phyloP scores from a whole-genome alignment of 2,329 filamentous ascomycete genomes.

The Fusarium sp. region DNA sequence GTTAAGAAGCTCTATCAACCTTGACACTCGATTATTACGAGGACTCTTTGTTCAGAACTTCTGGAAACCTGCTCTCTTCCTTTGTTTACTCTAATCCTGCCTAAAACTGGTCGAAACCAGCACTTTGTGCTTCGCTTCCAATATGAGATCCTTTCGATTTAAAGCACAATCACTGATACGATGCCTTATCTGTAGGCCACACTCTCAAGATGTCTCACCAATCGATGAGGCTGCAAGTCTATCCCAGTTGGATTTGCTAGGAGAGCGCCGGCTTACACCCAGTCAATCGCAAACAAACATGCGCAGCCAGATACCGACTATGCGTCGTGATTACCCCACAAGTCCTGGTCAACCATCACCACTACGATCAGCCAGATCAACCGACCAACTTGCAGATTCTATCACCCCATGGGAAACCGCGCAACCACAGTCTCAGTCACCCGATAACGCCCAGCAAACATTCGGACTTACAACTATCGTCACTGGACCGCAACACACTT shows the following conservation, averaged over 20 bases:
- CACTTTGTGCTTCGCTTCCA: not conserved
- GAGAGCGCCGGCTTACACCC: slow-evolving; percentile 33
- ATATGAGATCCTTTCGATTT: slow-evolving; percentile 32
- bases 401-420: slow-evolving; percentile 42
- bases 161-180: slow-evolving; percentile 38
- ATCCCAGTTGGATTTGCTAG: slow-evolving; percentile 50
- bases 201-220: slow-evolving; percentile 63
- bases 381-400: slow-evolving; percentile 39
- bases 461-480: slow-evolving; percentile 48
- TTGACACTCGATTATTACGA: not conserved
- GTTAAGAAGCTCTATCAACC: slow-evolving; percentile 6
- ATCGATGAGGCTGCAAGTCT: slow-evolving; percentile 62
- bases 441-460: slow-evolving; percentile 23
- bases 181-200: slow-evolving; percentile 46
- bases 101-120: not conserved
- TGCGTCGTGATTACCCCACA: slow-evolving; percentile 65
- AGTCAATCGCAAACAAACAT: slow-evolving; percentile 32
- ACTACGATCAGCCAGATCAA: slow-evolving; percentile 56
- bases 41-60: not conserved
- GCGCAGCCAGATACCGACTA: slow-evolving; percentile 63
- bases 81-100: not conserved
- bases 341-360: slow-evolving; percentile 56
- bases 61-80: not conserved
- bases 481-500: slow-evolving; percentile 41
- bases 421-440: slow-evolving; percentile 9